These are phyloP conservation scores for Exserohilum rostratum DNA, from an alignment of 2,329 filamentous ascomycete genomes.

Conservation along the genomic window DNA sequence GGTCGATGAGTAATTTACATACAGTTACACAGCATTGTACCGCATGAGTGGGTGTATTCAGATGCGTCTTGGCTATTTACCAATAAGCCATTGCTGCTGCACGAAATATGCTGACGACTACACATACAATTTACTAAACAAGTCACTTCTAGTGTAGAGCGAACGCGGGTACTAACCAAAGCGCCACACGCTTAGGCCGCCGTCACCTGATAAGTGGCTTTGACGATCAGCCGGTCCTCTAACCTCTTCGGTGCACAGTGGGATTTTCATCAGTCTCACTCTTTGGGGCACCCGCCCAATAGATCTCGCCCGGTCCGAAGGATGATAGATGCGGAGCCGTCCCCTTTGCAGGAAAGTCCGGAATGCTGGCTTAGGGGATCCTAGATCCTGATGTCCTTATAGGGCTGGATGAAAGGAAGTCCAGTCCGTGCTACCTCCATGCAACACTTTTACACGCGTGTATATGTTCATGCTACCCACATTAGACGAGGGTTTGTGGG, in stretches of 20 bases:
- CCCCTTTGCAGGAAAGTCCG: background rate
- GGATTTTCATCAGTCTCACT: background rate
- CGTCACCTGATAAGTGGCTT: background rate
- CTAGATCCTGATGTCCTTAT: background rate
- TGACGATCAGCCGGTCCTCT: background rate
- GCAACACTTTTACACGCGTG: background rate
- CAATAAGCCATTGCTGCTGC: background rate
- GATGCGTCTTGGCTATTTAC: background rate
- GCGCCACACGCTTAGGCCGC: background rate
- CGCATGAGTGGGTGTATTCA: too few species aligned
- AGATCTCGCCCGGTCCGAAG: slow-evolving; percentile 5
- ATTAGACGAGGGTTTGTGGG: background rate
- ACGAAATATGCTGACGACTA: background rate
- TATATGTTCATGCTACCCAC: background rate
- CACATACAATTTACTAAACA: too few species aligned
- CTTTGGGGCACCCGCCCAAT: background rate
- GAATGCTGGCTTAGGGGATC: background rate
- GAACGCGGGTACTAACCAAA: background rate
- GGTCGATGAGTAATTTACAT: too few species aligned
- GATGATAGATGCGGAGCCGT: slow-evolving; percentile 6
- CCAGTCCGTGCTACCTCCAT: background rate
- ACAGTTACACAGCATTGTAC: background rate
- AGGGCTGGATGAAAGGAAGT: slow-evolving; percentile 7
- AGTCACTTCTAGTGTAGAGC: too few species aligned
- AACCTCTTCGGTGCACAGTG: background rate